A percentile compares a stretch with the other conserved stretches of the same genome.
These are phyloP conservation scores for Dryas octopetala DNA, from an alignment of 306 rosid species.

Conservation along the genomic window DNA sequence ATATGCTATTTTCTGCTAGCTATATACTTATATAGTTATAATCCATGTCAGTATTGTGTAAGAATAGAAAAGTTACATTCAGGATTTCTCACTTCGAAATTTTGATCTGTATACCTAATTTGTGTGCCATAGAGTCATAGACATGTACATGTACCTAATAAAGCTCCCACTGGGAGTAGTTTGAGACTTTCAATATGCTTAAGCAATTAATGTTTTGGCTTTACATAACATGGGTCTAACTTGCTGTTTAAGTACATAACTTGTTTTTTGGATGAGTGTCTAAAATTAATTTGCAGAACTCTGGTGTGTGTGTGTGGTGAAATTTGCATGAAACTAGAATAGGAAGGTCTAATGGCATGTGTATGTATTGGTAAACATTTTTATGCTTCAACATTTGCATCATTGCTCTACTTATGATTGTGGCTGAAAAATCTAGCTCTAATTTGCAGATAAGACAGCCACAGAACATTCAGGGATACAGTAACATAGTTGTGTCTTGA, in stretches of 20 bases:
- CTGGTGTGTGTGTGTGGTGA: background rate
- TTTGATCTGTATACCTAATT: background rate
- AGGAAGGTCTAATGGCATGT: background rate
- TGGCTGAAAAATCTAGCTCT: background rate
- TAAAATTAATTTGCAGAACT: background rate
- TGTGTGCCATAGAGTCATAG: too few relatives aligned
- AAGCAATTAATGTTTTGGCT: background rate
- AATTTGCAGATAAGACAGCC: conserved; percentile 8
- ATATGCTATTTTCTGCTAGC: background rate
- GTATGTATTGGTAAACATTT: background rate
- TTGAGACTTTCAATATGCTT: background rate
- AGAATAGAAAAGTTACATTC: background rate
- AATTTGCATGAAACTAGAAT: background rate
- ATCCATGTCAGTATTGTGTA: background rate
- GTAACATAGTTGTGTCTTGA: background rate
- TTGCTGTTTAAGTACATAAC: background rate
- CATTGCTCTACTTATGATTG: background rate
- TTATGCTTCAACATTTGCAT: background rate
- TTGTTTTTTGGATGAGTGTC: background rate
- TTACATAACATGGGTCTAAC: background rate
- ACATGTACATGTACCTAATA: background rate
- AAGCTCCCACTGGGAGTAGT: background rate
- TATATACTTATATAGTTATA: background rate
- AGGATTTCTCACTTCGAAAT: background rate
- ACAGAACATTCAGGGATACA: conserved; percentile 4